Evolutionary conservation across 441 rosid species (phyloP), one percentile per base, ranked within the genome.

Genomic region (Syzygium malaccense): DNA sequence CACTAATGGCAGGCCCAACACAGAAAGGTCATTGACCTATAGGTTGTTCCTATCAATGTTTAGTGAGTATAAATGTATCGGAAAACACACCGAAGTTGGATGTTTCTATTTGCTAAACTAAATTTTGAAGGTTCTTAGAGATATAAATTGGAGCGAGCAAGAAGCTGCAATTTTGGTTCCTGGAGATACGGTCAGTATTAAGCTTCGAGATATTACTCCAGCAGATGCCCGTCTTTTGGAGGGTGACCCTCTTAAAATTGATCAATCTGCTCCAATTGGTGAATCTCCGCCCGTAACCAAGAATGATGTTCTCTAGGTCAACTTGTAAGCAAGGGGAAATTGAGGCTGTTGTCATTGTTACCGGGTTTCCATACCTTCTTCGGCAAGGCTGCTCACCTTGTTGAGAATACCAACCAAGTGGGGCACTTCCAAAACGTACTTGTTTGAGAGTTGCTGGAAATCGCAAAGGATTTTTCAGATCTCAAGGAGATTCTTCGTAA

Each of bases 1-100:
- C 98, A 15, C 94, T 95, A 58, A 95, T 95, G 98, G 96, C 98
- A 2, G 95, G 98, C 90, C 93, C 95, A 71, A 96, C 98, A 86
- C 96, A 92, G 96, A 85, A 95, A 94, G 90, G 95, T 94, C 15
- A 20, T 23, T n/a, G 14, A 14, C 17, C 45, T 30, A 85, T 6
- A 53, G 3, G 60, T n/a, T n/a, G 60, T 48, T 30, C 51, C 18
- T n/a, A 30, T 86, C 83, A 26, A 57, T 45, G 18, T 87, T 49
- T 49, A 84, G 20, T 49, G 55, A 48, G 15, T 41, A 51, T 45
- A 75, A 75, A 75, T 75, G 9, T 41, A 75, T 75, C 18, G 14
- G n/a, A 41, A 14, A 75, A n/a, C 53, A 75, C 25, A 13, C n/a
- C 2, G 18, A 48, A 75, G 45, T 25, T 48, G 85, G 20, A 53